phyloP scores from a whole-genome alignment of 2,329 filamentous ascomycete species.

The Arthrobotrys musiformis region DNA sequence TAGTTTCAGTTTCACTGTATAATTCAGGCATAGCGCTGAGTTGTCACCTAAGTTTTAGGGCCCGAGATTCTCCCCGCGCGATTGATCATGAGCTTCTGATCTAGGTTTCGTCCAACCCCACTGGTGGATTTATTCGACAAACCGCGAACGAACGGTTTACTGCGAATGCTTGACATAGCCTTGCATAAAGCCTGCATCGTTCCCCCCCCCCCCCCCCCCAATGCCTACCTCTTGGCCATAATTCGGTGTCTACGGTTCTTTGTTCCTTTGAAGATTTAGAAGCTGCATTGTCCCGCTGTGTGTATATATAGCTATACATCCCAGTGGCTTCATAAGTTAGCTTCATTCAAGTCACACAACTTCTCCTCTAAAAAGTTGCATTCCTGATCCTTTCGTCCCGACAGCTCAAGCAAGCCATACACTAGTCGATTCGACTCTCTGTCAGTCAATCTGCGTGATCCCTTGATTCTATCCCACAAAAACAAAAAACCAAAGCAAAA shows the following conservation, averaged over 20 bases:
- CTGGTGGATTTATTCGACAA: not conserved
- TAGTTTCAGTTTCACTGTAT: not conserved
- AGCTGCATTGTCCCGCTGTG: not conserved
- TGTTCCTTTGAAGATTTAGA: not conserved
- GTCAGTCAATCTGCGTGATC: too few species aligned
- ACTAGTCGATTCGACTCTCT: not conserved
- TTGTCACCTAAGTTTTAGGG: conserved; percentile 11
- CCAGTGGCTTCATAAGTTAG: not conserved
- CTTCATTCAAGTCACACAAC: not conserved
- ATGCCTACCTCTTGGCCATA: too few species aligned
- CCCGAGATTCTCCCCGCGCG: conserved; percentile 18
- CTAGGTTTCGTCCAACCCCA: not conserved
- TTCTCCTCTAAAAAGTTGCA: conserved; percentile 4
- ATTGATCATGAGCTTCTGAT: not conserved
- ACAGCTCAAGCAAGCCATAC: too few species aligned
- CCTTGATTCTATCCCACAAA: not conserved
- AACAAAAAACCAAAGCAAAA: not conserved
- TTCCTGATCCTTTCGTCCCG: not conserved
- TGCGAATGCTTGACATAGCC: not conserved
- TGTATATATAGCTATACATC: not conserved
- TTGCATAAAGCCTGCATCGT: conserved; percentile 2
- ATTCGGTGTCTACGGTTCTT: too few species aligned
- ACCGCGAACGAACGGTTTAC: not conserved
- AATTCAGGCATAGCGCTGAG: not conserved
- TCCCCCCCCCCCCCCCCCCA: not conserved